Evolutionary conservation across 1,284 basidiomycete genomes (phyloP).

Genomic region (Cutaneotrichosporon daszewskae): DNA sequence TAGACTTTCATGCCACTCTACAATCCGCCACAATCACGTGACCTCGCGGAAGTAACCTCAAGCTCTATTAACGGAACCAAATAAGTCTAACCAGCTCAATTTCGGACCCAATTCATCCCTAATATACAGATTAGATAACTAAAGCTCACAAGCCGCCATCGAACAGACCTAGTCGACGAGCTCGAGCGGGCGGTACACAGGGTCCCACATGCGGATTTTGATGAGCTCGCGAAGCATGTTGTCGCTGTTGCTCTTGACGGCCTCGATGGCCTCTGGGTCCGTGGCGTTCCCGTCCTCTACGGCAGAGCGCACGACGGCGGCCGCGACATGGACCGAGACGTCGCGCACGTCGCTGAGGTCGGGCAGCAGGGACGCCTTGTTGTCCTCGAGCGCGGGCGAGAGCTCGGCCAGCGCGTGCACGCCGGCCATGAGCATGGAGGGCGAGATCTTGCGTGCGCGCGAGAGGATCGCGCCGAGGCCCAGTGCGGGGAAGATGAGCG

Average conservation of each 20-base stretch:
- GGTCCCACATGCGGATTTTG: slow-evolving; percentile 44
- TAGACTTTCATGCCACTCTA: too few species aligned
- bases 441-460: slow-evolving; percentile 59
- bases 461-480: slow-evolving; percentile 66
- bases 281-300: slow-evolving; percentile 59
- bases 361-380: slow-evolving; percentile 53
- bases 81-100: too few species aligned
- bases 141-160: too few species aligned
- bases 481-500: slow-evolving; percentile 71
- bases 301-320: slow-evolving; percentile 72
- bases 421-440: slow-evolving; percentile 66
- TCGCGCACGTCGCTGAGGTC: slow-evolving; percentile 66
- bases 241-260: slow-evolving; percentile 22
- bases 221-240: slow-evolving; percentile 14
- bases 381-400: slow-evolving; percentile 65
- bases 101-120: neutral
- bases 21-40: too few species aligned
- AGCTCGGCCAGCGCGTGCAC: slow-evolving; percentile 60
- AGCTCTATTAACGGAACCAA: too few species aligned
- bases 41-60: too few species aligned
- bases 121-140: too few species aligned
- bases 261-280: slow-evolving; percentile 35
- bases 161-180: slow-evolving; percentile 37
- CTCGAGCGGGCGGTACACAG: slow-evolving; percentile 43
- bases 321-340: slow-evolving; percentile 52